Percentiles rank a stretch among this genome's conserved stretches.
phyloP scores from a whole-genome alignment of 2,329 filamentous ascomycete species.

The Fusarium staphyleae region DNA sequence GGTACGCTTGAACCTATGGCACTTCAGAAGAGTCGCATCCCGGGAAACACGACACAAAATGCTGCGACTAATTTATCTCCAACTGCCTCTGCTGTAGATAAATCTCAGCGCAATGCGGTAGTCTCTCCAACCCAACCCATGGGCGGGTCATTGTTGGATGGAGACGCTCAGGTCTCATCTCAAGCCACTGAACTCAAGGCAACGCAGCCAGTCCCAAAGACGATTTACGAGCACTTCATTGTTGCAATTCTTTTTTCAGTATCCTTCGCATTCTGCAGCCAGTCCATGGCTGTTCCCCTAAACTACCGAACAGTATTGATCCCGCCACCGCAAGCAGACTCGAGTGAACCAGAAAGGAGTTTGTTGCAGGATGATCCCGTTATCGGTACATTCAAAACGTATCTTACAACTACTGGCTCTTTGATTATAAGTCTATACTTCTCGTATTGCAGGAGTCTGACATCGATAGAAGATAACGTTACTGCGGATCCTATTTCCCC shows the following conservation, averaged over 20 bases:
- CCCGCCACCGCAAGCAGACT: constrained; percentile 36
- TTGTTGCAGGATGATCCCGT: constrained; percentile 40
- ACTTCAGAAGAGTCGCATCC: constrained; percentile 54
- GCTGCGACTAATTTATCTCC: constrained; percentile 58
- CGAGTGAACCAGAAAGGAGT: constrained; percentile 25
- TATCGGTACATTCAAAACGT: constrained; percentile 60
- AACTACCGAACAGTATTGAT: constrained; percentile 62
- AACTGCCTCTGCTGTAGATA: constrained; percentile 50
- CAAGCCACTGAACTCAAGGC: constrained; percentile 40
- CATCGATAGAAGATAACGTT: constrained; percentile 54
- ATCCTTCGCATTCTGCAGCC: constrained; percentile 57
- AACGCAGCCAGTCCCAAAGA: constrained; percentile 45
- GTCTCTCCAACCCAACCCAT: constrained; percentile 28
- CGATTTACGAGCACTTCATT: constrained; percentile 62
- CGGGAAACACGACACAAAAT: constrained; percentile 50
- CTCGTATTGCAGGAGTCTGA: constrained; percentile 56
- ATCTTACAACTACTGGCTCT: constrained; percentile 63
- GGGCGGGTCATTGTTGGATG: constrained; percentile 33
- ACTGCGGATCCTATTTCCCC: constrained; percentile 50
- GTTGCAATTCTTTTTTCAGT: constrained; percentile 60
- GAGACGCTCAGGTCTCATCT: constrained; percentile 40
- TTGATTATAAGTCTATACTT: constrained; percentile 59
- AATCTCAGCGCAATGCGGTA: constrained; percentile 40
- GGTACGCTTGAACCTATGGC: constrained; percentile 58
- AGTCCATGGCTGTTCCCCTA: constrained; percentile 58